Evolutionary conservation across 495 filamentous ascomycete species (phyloP).

Genomic region (Lasiosphaeria hispida): DNA sequence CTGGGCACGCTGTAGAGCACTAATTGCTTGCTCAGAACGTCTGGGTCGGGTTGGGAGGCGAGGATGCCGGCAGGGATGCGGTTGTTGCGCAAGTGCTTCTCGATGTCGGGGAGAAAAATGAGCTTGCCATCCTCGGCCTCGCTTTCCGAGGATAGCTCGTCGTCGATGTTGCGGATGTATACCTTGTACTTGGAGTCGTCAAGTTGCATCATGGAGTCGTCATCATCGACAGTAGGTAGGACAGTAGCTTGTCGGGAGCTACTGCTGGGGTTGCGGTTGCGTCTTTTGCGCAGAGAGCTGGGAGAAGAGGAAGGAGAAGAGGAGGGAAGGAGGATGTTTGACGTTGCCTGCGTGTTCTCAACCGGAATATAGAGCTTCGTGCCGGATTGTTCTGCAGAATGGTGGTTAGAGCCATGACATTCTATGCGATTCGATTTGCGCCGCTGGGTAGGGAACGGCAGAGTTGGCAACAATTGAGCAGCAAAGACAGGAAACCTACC

Average conservation of each 20-base stretch:
- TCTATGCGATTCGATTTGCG: conserved; percentile 7
- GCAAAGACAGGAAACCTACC: conserved; percentile 52
- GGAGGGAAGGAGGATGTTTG: background rate
- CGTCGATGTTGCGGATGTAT: conserved; percentile 88
- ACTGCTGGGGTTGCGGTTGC: background rate
- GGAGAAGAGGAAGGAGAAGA: conserved; percentile 5
- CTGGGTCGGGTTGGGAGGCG: conserved; percentile 32
- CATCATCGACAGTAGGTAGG: conserved; percentile 19
- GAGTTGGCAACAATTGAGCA: conserved; percentile 1
- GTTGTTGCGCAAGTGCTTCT: conserved; percentile 62
- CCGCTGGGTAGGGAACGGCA: background rate
- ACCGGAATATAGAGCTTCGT: conserved; percentile 56
- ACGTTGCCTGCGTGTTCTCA: conserved; percentile 32
- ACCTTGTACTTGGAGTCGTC: conserved; percentile 85
- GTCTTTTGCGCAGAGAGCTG: background rate
- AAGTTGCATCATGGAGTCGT: conserved; percentile 71
- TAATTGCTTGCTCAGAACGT: conserved; percentile 59
- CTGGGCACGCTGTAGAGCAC: conserved; percentile 78
- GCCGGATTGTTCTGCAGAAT: conserved; percentile 49
- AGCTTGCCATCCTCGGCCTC: conserved; percentile 53
- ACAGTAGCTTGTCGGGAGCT: background rate
- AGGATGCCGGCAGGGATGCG: conserved; percentile 66
- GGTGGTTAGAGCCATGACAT: conserved; percentile 16
- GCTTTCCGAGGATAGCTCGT: conserved; percentile 67
- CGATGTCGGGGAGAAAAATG: conserved; percentile 79